Base-by-base conservation (phyloP, 768 basidiomycete species). In the Boletus sp. region DNA sequence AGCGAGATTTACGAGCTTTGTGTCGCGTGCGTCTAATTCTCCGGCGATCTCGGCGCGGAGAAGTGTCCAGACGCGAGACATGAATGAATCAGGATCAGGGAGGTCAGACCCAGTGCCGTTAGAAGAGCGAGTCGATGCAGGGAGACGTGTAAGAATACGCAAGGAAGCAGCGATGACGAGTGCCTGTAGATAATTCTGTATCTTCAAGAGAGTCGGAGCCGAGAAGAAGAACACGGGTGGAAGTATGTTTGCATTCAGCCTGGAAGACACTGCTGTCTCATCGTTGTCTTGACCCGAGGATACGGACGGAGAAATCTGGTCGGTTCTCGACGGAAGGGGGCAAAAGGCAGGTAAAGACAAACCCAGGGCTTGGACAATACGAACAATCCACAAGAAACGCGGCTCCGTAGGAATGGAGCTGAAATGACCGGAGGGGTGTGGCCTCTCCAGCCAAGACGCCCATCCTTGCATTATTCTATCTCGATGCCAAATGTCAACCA, bases 181-280 rank as follows among this genome's bases (percentile, higher is more conserved):
- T 5, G 87, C 88, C 64, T 90, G 88, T 6, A 89, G 68, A 59
- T 81, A 79, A 58, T 90, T 87, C 67, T 90, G 88, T 13, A 82
- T 61, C 62, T 77, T 79, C 40, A 85, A 64, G 0, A 89, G 72
- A 7, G 75, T 66, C 2, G 83, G 82, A 5, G 74, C 62, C 1
- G 75, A 75, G 64, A 89, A 83, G 61, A 88, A 81, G 56, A 89
- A 80, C 33, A 83, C 80, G 0, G 87, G 85, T 1, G 88, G 87
- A 15, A 90, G 74, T 21, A 58, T 53, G 55, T 88, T 85, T 7
- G n/a, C 51, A 9, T 23, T 25, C 23, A 13, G 17, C 9, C 38
- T 34, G 29, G 45, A 30, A 17, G 54, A 17, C 10, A 54, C 58
- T 32, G 9, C 3, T 17, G 32, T 30, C 49, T 47, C 58, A 13